Evolutionary conservation across 495 filamentous ascomycete species (phyloP).

Genomic region (Annulohypoxylon nitens): DNA sequence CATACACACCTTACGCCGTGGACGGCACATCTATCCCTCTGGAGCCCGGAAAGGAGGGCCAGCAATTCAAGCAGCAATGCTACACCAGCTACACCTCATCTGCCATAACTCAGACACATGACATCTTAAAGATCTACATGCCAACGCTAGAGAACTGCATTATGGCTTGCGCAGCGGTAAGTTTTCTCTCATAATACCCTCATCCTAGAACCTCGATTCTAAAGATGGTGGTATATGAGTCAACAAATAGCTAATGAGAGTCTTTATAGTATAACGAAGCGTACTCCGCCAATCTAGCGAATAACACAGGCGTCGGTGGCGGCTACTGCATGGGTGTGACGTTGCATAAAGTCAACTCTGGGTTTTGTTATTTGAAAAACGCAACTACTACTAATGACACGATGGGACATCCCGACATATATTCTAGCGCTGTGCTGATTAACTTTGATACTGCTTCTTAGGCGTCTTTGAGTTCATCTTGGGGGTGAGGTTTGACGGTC

Average conservation of each 20-base stretch:
- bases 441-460: slow-evolving; percentile 13
- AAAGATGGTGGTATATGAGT: background rate
- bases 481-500: background rate
- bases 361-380: slow-evolving; percentile 57
- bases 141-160: slow-evolving; percentile 55
- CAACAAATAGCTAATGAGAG: background rate
- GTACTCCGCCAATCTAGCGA: slow-evolving; percentile 38
- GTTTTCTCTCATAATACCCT: background rate
- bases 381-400: slow-evolving; percentile 53
- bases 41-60: slow-evolving; percentile 27
- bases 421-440: slow-evolving; percentile 49
- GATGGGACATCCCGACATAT: slow-evolving; percentile 40
- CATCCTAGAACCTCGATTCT: background rate
- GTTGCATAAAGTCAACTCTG: slow-evolving; percentile 47
- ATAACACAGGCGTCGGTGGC: slow-evolving; percentile 38
- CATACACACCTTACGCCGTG: slow-evolving; percentile 47
- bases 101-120: slow-evolving; percentile 36
- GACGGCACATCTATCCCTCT: slow-evolving; percentile 45
- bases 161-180: slow-evolving; percentile 48
- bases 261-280: slow-evolving; percentile 47
- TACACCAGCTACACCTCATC: slow-evolving; percentile 52
- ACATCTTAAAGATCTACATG: slow-evolving; percentile 53
- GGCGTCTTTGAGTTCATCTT: background rate
- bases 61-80: slow-evolving; percentile 51
- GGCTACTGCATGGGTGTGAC: slow-evolving; percentile 51